These are phyloP conservation scores for Globisporangium splendens DNA, from an alignment of 352 stramenopile genomes.

Conservation along the genomic window DNA sequence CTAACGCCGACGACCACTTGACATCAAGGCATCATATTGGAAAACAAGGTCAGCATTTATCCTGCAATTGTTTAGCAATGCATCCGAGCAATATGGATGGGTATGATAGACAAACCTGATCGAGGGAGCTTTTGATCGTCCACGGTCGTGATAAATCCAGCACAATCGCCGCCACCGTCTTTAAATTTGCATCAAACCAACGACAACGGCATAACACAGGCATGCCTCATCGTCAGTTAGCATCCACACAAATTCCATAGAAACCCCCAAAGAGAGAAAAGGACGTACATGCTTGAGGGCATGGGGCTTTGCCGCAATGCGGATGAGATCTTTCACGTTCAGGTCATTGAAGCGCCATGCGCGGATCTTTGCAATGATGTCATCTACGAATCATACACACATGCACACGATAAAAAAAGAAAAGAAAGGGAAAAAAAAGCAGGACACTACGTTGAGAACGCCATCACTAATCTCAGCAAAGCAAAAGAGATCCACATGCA, in stretches of 20 bases:
- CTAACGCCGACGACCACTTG: slow-evolving; percentile 71
- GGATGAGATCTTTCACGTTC: slow-evolving; percentile 59
- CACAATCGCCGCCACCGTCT: slow-evolving; percentile 68
- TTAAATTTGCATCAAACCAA: too few relatives aligned
- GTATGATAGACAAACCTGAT: slow-evolving; percentile 27
- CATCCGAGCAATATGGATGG: too few relatives aligned
- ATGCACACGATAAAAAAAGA: too few relatives aligned
- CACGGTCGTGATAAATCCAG: slow-evolving; percentile 72
- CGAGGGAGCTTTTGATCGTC: slow-evolving; percentile 78
- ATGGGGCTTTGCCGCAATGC: slow-evolving; percentile 58
- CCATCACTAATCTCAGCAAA: not conserved
- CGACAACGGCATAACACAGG: too few relatives aligned
- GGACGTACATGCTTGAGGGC: slow-evolving; percentile 42
- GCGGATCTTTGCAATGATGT: slow-evolving; percentile 72
- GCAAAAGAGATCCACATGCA: slow-evolving; percentile 1
- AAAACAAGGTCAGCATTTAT: not conserved
- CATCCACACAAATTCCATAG: too few relatives aligned
- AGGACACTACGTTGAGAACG: not conserved
- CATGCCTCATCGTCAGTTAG: too few relatives aligned
- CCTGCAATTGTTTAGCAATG: not conserved
- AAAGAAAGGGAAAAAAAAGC: too few relatives aligned
- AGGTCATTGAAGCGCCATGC: slow-evolving; percentile 79
- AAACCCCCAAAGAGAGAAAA: not conserved
- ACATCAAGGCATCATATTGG: not conserved
- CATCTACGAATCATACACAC: slow-evolving; percentile 28